Base-by-base conservation (phyloP, 2,329 filamentous ascomycete species). In the Fusarium avenaceum region DNA sequence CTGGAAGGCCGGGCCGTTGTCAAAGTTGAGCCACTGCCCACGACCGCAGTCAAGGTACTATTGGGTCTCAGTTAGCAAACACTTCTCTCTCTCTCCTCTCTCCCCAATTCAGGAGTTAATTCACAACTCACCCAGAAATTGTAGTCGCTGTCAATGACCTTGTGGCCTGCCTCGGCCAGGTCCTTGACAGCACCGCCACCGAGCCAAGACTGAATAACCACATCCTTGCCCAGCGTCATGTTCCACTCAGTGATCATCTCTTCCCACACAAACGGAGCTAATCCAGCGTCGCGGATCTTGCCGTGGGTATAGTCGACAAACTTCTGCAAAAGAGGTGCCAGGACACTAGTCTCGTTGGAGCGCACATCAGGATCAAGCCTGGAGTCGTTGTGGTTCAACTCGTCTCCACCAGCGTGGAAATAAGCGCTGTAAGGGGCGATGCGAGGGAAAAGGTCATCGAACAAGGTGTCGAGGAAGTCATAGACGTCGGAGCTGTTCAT, bases 371-470 rank as follows among this genome's bases (percentile, higher is more conserved):
- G 87, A 75, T 97, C 93, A 13, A 95, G 85, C 40, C 82, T 82
- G 74, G 82, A 84, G 22, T 81, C 77, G 72, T 94, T 90, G 64
- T 84, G 84, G 78, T 96, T 95, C 64, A 96, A 88, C 81, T 97
- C 94, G 74, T 97, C 94, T 55, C 94, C 94, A 44, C 94, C 94
- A 1, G 92, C 92, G 80, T 97, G 93, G 82, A 95, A 96, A 80
- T 95, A 88, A 8, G 87, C 81, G 4, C 90, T 85, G 77, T 92
- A 93, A 0, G 90, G 88, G 10, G 83, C 80, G 13, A 94, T 78
- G 28, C 92, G 85, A 15, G 93, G 93, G 53, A 96, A 81, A 24
- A 97, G 76, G 75, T 97, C 94, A n/a, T 84, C 84, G 71, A 93
- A 90, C 15, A 97, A 79, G 38, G 79, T 90, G 57, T 91, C 86